Conservation (phyloP, 306 rosid species). For the Quercus robur region DNA sequence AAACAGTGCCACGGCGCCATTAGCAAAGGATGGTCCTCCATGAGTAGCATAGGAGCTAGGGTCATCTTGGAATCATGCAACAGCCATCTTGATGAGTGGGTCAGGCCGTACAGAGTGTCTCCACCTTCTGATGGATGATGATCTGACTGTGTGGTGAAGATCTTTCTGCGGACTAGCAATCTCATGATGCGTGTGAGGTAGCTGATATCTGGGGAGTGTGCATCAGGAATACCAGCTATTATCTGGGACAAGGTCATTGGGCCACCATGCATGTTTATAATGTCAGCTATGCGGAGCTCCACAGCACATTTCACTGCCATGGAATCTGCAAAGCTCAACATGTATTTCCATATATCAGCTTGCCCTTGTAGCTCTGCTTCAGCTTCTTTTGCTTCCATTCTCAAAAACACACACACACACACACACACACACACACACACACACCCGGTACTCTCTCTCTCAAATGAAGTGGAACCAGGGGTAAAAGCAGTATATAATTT, state of each 20-base stretch:
- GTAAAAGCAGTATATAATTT: no score
- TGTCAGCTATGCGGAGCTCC: slow-evolving; percentile 38
- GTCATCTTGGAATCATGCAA: slow-evolving; percentile 12
- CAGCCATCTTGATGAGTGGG: slow-evolving; percentile 31
- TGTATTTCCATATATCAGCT: slow-evolving; percentile 37
- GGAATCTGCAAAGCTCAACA: slow-evolving; percentile 35
- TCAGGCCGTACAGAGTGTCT: slow-evolving; percentile 25
- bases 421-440: no score
- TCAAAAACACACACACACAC: no score
- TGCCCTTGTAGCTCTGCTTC: slow-evolving; percentile 32
- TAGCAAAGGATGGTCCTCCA: slow-evolving; percentile 17
- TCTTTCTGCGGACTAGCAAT: slow-evolving; percentile 21
- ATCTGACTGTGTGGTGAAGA: slow-evolving; percentile 19
- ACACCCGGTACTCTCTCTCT: background rate
- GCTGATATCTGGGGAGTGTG: slow-evolving; percentile 22
- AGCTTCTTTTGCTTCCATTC: slow-evolving; percentile 13
- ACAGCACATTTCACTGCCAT: slow-evolving; percentile 45
- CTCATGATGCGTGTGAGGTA: slow-evolving; percentile 39
- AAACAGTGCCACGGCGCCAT: slow-evolving; percentile 30
- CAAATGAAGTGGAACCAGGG: background rate
- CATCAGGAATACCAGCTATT: slow-evolving; percentile 2
- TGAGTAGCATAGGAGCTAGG: slow-evolving; percentile 17
- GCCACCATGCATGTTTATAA: slow-evolving; percentile 28
- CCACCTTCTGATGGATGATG: slow-evolving; percentile 10
- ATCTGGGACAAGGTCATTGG: slow-evolving; percentile 32